A percentile compares a stretch with the other conserved stretches of the same genome.
Conservation (phyloP, 2,329 filamentous ascomycete species). For the Aquanectria penicillioides region DNA sequence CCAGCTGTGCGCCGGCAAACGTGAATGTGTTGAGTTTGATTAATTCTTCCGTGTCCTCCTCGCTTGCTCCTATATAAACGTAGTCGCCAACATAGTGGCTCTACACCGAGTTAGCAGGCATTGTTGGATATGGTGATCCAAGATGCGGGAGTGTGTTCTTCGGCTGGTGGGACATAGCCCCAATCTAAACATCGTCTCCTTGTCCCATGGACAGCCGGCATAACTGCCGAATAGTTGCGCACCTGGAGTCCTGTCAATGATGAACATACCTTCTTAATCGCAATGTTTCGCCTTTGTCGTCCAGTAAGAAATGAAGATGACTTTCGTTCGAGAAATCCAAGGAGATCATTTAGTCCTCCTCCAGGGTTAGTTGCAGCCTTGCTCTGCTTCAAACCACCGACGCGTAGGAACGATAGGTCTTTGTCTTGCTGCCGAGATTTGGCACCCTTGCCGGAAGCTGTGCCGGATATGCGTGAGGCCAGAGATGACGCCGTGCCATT, state of each 20-base stretch:
- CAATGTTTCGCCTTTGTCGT: slow-evolving; percentile 60
- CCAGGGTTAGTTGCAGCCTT: slow-evolving; percentile 74
- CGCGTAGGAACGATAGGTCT: slow-evolving; percentile 51
- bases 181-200: slow-evolving; percentile 33
- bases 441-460: slow-evolving; percentile 36
- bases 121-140: slow-evolving; percentile 33
- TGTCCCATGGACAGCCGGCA: slow-evolving; percentile 31
- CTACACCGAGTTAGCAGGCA: slow-evolving; percentile 77
- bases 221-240: slow-evolving; percentile 31
- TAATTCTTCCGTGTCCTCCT: slow-evolving; percentile 71
- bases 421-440: slow-evolving; percentile 36
- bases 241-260: slow-evolving; percentile 46
- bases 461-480: slow-evolving; percentile 48
- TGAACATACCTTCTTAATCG: slow-evolving; percentile 81
- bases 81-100: slow-evolving; percentile 75
- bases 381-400: slow-evolving; percentile 74
- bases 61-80: slow-evolving; percentile 73
- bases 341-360: slow-evolving; percentile 71
- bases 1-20: slow-evolving; percentile 73
- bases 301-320: slow-evolving; percentile 63
- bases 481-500: slow-evolving; percentile 47
- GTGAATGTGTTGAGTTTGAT: slow-evolving; percentile 73
- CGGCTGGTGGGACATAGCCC: slow-evolving; percentile 29
- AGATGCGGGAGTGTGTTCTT: slow-evolving; percentile 33
- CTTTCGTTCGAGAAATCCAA: slow-evolving; percentile 78